A percentile compares a stretch with the other conserved stretches of the same genome.
These are phyloP conservation scores for Nitzschia sp. DNA, from an alignment of 108 stramenopile species.

Conservation along the genomic window DNA sequence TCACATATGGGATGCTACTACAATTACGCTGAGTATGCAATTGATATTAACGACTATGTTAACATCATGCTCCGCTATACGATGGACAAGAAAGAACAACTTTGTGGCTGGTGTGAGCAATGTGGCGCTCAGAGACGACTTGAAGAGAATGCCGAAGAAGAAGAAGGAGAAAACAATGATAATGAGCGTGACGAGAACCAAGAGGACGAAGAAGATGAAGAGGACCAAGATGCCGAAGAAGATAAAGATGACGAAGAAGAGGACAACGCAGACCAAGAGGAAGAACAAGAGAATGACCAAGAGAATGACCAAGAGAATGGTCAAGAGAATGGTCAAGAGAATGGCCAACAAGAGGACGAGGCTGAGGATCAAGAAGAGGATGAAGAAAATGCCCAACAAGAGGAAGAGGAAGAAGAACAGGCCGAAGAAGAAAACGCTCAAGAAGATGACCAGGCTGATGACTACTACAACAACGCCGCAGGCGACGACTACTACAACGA, in stretches of 20 bases:
- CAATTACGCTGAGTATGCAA: slow-evolving; percentile 60
- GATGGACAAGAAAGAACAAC: slow-evolving; percentile 40
- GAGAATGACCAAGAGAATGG: slow-evolving; percentile 2
- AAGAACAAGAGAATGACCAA: slow-evolving; percentile 24
- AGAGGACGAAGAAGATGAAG: slow-evolving; percentile 22
- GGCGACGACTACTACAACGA: slow-evolving; percentile 16
- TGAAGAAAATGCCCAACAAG: slow-evolving; percentile 1
- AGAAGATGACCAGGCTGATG: slow-evolving; percentile 8
- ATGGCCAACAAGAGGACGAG: slow-evolving; percentile 19
- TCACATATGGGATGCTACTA: slow-evolving; percentile 47
- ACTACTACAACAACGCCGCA: slow-evolving; percentile 16
- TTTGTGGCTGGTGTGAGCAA: slow-evolving; percentile 49
- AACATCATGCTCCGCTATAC: slow-evolving; percentile 51
- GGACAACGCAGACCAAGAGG: slow-evolving; percentile 6
- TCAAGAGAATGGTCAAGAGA: slow-evolving; percentile 9
- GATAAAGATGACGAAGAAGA: slow-evolving; percentile 17
- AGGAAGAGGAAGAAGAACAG: slow-evolving; percentile 17
- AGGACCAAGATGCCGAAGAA: background rate
- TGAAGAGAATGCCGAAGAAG: slow-evolving; percentile 13
- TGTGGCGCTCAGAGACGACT: slow-evolving; percentile 26
- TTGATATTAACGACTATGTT: slow-evolving; percentile 51
- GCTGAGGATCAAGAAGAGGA: slow-evolving; percentile 9
- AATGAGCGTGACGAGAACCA: slow-evolving; percentile 24
- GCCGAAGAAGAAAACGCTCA: slow-evolving; percentile 16
- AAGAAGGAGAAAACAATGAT: slow-evolving; percentile 9